phyloP scores from a whole-genome alignment of 2,329 filamentous ascomycete species.

The Leptosphaerulina australis region DNA sequence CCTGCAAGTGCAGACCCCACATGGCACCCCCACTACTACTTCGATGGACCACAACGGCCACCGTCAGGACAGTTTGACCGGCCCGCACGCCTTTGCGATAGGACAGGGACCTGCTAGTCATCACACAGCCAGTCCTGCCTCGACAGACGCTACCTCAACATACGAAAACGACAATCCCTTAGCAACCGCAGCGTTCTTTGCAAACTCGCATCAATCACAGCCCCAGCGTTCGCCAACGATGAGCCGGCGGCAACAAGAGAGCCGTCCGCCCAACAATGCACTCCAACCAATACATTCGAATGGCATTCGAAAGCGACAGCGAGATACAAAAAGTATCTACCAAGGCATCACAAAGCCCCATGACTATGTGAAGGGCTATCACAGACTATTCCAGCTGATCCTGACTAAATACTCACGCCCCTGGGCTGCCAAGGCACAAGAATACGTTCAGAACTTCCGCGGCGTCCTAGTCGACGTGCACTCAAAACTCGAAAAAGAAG shows the following conservation, averaged over 20 bases:
- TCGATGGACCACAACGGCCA: conserved; percentile 38
- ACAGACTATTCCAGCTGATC: conserved; percentile 81
- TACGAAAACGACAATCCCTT: conserved; percentile 55
- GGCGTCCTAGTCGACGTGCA: conserved; percentile 93
- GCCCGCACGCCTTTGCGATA: conserved; percentile 66
- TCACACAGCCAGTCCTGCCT: conserved; percentile 63
- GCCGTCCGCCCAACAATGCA: conserved; percentile 35
- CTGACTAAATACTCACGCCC: conserved; percentile 77
- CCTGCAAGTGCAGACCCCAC: conserved; percentile 51
- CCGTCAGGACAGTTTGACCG: conserved; percentile 44
- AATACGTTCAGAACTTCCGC: conserved; percentile 85
- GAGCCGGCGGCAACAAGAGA: conserved; percentile 36
- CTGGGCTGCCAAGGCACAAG: conserved; percentile 82
- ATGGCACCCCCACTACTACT: conserved; percentile 50
- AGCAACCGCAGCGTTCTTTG: conserved; percentile 44
- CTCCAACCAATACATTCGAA: conserved; percentile 43
- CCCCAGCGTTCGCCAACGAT: conserved; percentile 38
- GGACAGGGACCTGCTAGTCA: conserved; percentile 63
- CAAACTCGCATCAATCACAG: conserved; percentile 40
- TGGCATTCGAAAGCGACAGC: conserved; percentile 56
- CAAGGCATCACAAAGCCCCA: conserved; percentile 89
- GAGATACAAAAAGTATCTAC: conserved; percentile 85
- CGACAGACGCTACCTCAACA: conserved; percentile 43
- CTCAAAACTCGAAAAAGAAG: conserved; percentile 83
- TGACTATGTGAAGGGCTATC: conserved; percentile 87